Percentiles rank a stretch among this genome's conserved stretches.
Evolutionary conservation across 2,329 filamentous ascomycete genomes (phyloP).

Genomic region (Periconia sp.): DNA sequence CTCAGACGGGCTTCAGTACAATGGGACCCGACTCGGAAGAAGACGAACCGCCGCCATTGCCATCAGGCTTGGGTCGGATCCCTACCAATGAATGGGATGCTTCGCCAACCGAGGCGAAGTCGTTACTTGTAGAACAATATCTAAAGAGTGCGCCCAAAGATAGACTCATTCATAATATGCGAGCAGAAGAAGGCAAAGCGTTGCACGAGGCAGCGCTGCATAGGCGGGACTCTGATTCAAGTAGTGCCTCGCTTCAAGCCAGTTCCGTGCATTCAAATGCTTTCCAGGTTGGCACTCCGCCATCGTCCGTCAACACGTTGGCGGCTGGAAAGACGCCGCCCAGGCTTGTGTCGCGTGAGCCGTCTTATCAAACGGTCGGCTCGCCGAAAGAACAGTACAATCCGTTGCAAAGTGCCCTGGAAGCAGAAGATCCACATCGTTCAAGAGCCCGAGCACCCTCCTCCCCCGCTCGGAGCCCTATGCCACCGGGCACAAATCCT

Average conservation of each 20-base stretch:
- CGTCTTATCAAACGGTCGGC: constrained; percentile 6
- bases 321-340: constrained; percentile 27
- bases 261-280: constrained; percentile 18
- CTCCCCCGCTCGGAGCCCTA: constrained; percentile 28
- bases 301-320: constrained; percentile 19
- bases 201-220: constrained; percentile 44
- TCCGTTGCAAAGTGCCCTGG: constrained; percentile 17
- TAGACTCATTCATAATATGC: constrained; percentile 53
- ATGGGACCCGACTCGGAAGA: constrained; percentile 29
- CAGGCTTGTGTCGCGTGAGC: constrained; percentile 16
- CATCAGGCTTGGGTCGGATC: constrained; percentile 13
- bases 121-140: constrained; percentile 26
- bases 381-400: constrained; percentile 14
- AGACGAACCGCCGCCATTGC: constrained; percentile 41
- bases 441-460: constrained; percentile 32
- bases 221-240: constrained; percentile 34
- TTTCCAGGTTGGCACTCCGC: constrained; percentile 24
- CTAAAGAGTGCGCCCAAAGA: constrained; percentile 33
- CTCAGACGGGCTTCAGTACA: constrained; percentile 56
- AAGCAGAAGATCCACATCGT: constrained; percentile 31
- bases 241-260: constrained; percentile 28
- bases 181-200: constrained; percentile 54
- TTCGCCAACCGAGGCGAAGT: constrained; percentile 28
- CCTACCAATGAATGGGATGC: constrained; percentile 25
- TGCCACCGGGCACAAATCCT: constrained; percentile 27